phyloP scores from a whole-genome alignment of 768 basidiomycete species.

The Aureoboletus auriporus region DNA sequence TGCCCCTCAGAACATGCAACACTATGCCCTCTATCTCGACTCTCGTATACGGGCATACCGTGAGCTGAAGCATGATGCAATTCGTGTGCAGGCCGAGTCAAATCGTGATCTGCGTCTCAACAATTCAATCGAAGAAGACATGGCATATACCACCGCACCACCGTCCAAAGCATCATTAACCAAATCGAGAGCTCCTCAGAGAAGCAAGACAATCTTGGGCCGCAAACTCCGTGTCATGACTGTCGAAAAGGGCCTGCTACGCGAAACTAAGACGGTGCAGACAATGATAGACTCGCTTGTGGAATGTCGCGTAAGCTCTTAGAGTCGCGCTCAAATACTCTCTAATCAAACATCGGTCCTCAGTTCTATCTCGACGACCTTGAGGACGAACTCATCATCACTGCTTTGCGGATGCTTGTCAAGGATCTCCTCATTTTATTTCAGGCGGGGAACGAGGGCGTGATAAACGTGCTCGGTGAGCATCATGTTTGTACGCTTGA shows the following conservation, averaged over 20 bases:
- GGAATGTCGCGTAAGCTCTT: conserved; percentile 72
- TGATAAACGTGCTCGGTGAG: conserved; percentile 73
- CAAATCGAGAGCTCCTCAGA: conserved; percentile 36
- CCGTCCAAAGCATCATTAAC: conserved; percentile 29
- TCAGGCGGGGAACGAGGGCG: conserved; percentile 95
- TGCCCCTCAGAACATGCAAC: conserved; percentile 79
- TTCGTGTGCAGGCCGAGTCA: conserved; percentile 88
- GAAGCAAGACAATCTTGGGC: conserved; percentile 78
- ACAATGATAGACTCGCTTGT: conserved; percentile 83
- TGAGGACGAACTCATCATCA: conserved; percentile 86
- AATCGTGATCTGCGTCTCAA: conserved; percentile 77
- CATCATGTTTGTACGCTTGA: conserved; percentile 24
- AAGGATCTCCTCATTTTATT: conserved; percentile 95
- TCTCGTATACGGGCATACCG: conserved; percentile 82
- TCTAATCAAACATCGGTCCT: neutral
- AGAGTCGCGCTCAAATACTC: neutral
- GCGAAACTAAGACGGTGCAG: conserved; percentile 91
- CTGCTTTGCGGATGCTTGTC: conserved; percentile 88
- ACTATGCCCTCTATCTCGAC: conserved; percentile 88
- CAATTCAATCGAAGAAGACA: conserved; percentile 63
- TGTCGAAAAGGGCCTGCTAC: conserved; percentile 91
- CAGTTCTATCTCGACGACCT: conserved; percentile 94
- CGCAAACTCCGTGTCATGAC: conserved; percentile 86
- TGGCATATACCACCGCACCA: conserved; percentile 28
- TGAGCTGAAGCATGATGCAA: conserved; percentile 90